These are phyloP conservation scores for Echites panduratus DNA, from an alignment of 257 asterid genomes.

Conservation along the genomic window DNA sequence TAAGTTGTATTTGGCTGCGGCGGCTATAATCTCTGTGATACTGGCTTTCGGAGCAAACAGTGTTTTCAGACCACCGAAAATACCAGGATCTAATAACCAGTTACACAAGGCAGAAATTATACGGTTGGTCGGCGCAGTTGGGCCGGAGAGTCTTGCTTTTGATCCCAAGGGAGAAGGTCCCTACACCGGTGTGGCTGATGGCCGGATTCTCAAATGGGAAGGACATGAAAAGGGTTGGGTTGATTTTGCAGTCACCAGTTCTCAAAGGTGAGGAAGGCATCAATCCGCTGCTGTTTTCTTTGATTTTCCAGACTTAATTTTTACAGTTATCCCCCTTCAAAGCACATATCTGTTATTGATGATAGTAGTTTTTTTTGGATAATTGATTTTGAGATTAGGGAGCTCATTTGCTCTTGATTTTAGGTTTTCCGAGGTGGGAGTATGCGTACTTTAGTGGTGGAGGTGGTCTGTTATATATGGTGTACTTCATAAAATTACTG, in stretches of 20 bases:
- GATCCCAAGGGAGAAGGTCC: slow-evolving; percentile 64
- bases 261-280: slow-evolving; percentile 34
- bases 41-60: slow-evolving; percentile 32
- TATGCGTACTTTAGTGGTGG: too few relatives aligned
- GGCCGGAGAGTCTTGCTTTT: slow-evolving; percentile 67
- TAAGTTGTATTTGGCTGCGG: slow-evolving; percentile 29
- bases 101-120: slow-evolving; percentile 38
- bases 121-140: slow-evolving; percentile 43
- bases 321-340: too few relatives aligned
- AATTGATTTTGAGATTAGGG: neutral
- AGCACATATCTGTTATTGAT: neutral
- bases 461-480: too few relatives aligned
- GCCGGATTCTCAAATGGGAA: slow-evolving; percentile 51
- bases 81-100: slow-evolving; percentile 36
- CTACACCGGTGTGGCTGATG: slow-evolving; percentile 76
- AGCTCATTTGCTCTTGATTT: neutral
- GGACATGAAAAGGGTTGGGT: slow-evolving; percentile 36
- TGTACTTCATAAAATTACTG: too few relatives aligned
- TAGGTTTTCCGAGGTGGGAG: too few relatives aligned
- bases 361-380: neutral
- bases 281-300: neutral
- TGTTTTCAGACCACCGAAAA: slow-evolving; percentile 33
- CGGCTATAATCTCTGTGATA: slow-evolving; percentile 35
- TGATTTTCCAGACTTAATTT: neutral
- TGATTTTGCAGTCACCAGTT: slow-evolving; percentile 61